Base-by-base conservation (phyloP, 305 asterid genomes). In the Fraxinus sp. region DNA sequence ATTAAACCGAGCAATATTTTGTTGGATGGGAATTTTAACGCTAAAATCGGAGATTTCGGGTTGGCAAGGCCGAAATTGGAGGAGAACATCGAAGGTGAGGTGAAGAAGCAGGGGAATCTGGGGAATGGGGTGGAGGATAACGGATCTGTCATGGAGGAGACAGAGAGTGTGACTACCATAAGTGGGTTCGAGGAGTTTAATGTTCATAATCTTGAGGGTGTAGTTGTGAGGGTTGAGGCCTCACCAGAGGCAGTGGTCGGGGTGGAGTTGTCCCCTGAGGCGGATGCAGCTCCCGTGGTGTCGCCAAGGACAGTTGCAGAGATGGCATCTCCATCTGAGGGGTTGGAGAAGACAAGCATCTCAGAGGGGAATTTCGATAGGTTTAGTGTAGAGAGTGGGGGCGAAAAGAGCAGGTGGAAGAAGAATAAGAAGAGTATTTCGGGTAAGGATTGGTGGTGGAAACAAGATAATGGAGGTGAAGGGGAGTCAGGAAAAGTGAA, bases 401-500 rank as follows among this genome's bases (percentile, higher is more conserved):
- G 90, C 33, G 33, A 10, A 24, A 83, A 68, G 80, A 86, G 87
- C 62, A 86, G 79, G 82, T 84, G 84, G 90, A 95, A 89, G 85
- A 93, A 89, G 90, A 93, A 91, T 88, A 93, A 92, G 89, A 93
- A 86, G 87, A 92, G 93, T 78, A 11, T 88, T 76, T 76, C 97
- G 0, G 97, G 98, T 52, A 94, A 86, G 83, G 99, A 30, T 85
- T 95, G 99, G 99, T 94, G 98, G 99, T 95, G 99, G 99, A 95
- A 94, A 90, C 99, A 94, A 85, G 99, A 96, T 84, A 87, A 68
- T 4, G 93, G 84, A 6, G 90, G 77, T 46, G 92, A 89, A 5
- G 76, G 30, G 6, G 98, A 93, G 76, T 89, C 96, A 0, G 92
- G 95, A 28, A 88, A 30, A 59, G 97, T 92, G 75, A 95, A 94